Evolutionary conservation across 257 asterid genomes (phyloP).

Genomic region (Solanum appendiculatum): DNA sequence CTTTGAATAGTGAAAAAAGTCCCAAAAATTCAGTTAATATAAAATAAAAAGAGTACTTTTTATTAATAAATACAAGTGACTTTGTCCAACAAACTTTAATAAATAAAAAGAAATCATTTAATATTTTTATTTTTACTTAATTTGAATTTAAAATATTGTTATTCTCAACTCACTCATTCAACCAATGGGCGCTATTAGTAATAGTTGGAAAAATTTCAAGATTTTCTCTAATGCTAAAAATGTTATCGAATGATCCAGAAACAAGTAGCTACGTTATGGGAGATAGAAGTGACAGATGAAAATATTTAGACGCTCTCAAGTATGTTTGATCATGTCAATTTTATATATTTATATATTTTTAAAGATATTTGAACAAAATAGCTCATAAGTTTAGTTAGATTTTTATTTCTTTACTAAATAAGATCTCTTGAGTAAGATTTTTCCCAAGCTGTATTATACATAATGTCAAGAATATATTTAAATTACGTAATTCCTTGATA

Average conservation of each 20-base stretch:
- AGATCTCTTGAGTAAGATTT: neutral
- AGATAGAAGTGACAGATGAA: no score
- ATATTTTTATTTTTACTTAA: neutral
- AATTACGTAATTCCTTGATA: no score
- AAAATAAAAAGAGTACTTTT: neutral
- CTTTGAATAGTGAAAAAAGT: no score
- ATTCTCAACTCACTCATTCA: neutral
- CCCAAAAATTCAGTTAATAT: no score
- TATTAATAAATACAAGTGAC: neutral
- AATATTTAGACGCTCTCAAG: no score
- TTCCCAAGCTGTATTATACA: no score
- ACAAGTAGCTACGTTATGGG: fast-evolving
- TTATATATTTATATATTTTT: no score
- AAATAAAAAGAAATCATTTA: neutral
- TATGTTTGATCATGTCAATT: neutral
- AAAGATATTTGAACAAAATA: no score
- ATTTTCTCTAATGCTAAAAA: no score
- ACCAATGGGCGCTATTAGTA: neutral
- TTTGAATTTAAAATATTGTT: neutral
- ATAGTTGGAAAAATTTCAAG: neutral
- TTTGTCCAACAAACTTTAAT: neutral
- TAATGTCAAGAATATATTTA: neutral
- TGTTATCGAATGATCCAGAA: no score
- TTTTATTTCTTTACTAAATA: no score
- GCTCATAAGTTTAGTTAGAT: no score